Evolutionary conservation across 306 rosid species (phyloP), one percentile per base, ranked within the genome.

Genomic region (Vigna angularis): DNA sequence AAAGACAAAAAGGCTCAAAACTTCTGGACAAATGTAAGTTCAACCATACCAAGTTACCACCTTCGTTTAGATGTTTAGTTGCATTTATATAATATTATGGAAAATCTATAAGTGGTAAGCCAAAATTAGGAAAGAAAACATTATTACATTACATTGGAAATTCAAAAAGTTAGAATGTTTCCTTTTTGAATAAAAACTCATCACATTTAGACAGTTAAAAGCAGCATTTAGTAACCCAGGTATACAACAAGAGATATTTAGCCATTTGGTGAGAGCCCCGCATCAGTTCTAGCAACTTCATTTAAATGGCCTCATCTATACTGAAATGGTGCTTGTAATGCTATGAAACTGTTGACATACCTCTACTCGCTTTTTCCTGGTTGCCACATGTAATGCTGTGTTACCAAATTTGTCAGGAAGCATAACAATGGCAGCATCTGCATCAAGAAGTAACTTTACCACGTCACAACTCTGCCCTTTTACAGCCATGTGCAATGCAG

Each of bases 401-500:
- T 96, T 87, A 63, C 99, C 98, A 26, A 90, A 91, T 81, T 96
- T 96, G 81, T 96, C 99, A 0, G 98, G 99, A 87, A 96, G 99
- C 99, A 96, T 96, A 40, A 96, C 99, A 81, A 93, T 93, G 36
- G 98, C 99, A 51, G 99, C 88, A 79, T 96, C 99, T 18, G 98
- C 99, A 0, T 83, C 87, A 7, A 96, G 99, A 80, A 96, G 99
- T 86, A 86, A 85, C 74, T 91, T 96, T 66, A 96, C 99, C 61
- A 88, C 99, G 48, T 91, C 98, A 77, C 91, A 85, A 74, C 96
- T 93, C 76, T 92, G 93, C 77, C 99, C 99, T 82, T 96, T 96
- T 48, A 96, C 99, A 49, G 99, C 98, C 99, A 96, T 96, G 74
- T 96, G 99, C 96, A 96, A 84, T 42, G 99, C 99, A 62, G 99